phyloP scores from a whole-genome alignment of 2,329 filamentous ascomycete species.

The Salinomyces thailandicus region DNA sequence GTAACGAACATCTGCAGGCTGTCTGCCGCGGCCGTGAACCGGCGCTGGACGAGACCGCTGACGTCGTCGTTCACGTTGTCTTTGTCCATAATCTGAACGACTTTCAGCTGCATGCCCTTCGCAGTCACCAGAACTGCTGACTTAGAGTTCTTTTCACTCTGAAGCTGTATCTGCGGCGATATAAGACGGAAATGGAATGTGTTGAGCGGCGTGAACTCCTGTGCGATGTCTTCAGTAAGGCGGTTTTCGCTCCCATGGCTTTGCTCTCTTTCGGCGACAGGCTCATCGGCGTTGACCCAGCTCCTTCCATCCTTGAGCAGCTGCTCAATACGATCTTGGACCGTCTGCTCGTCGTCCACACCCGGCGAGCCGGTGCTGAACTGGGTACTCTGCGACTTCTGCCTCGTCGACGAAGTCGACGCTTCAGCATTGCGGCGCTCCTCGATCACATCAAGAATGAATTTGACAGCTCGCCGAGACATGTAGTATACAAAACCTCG shows the following conservation, averaged over 20 bases:
- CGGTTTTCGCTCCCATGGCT: slow-evolving; percentile 10
- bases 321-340: slow-evolving; percentile 77
- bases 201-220: slow-evolving; percentile 82
- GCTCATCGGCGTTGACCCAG: slow-evolving; percentile 64
- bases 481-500: slow-evolving; percentile 97
- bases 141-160: slow-evolving; percentile 96
- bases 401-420: slow-evolving; percentile 11
- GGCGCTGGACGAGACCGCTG: slow-evolving; percentile 86
- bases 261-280: slow-evolving; percentile 35
- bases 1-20: slow-evolving; percentile 97
- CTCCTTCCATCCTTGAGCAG: slow-evolving; percentile 74
- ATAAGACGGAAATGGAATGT: slow-evolving; percentile 92
- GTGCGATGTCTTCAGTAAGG: slow-evolving; percentile 60
- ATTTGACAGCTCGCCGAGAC: slow-evolving; percentile 89
- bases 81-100: slow-evolving; percentile 97
- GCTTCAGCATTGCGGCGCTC: slow-evolving; percentile 60
- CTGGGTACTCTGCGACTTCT: slow-evolving; percentile 17
- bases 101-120: slow-evolving; percentile 96
- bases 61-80: slow-evolving; percentile 84
- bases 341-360: slow-evolving; percentile 52
- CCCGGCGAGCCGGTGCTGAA: slow-evolving; percentile 29
- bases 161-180: slow-evolving; percentile 92
- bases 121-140: slow-evolving; percentile 93
- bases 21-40: slow-evolving; percentile 92
- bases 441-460: slow-evolving; percentile 94